phyloP scores from a whole-genome alignment of 2,329 filamentous ascomycete species.

The Calonectria pteridis region DNA sequence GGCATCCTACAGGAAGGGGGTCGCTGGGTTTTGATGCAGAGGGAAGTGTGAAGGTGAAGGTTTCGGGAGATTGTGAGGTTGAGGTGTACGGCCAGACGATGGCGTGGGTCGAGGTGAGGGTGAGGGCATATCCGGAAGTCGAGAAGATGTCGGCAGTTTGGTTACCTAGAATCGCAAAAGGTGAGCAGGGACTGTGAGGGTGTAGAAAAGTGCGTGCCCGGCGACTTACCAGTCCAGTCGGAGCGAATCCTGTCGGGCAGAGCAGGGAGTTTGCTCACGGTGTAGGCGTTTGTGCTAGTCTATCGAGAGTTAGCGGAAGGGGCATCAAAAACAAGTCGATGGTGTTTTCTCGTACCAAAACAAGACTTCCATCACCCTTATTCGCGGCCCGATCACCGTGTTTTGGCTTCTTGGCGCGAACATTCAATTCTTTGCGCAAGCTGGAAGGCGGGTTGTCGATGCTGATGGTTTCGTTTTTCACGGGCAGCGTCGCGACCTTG shows the following conservation, averaged over 20 bases:
- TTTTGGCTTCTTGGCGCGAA: constrained; percentile 73
- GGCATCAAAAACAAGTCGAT: constrained; percentile 25
- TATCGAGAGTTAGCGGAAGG: constrained; percentile 52
- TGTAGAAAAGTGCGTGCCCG: not conserved
- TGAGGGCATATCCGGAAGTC: constrained; percentile 79
- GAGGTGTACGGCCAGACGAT: constrained; percentile 90
- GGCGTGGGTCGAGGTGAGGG: constrained; percentile 84
- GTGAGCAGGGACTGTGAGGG: constrained; percentile 27
- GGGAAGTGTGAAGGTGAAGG: constrained; percentile 84
- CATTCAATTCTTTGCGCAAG: constrained; percentile 66
- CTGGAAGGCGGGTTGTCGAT: constrained; percentile 56
- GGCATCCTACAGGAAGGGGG: constrained; percentile 82
- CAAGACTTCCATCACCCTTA: constrained; percentile 76
- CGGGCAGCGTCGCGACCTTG: constrained; percentile 60
- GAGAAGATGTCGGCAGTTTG: constrained; percentile 77
- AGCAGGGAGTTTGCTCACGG: constrained; percentile 85
- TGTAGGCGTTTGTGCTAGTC: constrained; percentile 88
- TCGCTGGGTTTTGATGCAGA: constrained; percentile 77
- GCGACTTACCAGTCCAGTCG: constrained; percentile 72
- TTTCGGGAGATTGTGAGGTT: constrained; percentile 77
- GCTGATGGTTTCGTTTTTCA: constrained; percentile 61
- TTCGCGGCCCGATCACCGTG: constrained; percentile 69
- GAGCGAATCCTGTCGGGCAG: constrained; percentile 82
- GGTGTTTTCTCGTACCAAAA: constrained; percentile 65
- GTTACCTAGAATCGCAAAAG: constrained; percentile 58